Evolutionary conservation across 331 rosid species (phyloP).

Genomic region (Prunus yedoensis): DNA sequence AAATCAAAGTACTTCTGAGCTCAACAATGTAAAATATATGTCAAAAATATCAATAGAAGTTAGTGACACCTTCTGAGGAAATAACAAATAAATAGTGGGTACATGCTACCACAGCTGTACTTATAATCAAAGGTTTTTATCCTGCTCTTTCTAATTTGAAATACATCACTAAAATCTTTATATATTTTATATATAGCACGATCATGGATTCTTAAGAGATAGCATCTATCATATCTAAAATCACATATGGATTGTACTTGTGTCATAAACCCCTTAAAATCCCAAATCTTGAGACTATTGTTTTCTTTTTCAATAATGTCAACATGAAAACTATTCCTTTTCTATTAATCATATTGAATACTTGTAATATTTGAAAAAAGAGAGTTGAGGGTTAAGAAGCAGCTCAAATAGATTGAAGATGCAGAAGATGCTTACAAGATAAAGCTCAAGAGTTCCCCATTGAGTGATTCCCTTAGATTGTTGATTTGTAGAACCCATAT

Average conservation of each 20-base stretch:
- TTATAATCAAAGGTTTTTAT: not conserved
- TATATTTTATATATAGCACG: not conserved
- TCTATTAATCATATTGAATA: not conserved
- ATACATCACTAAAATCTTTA: not conserved
- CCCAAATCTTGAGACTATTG: not conserved
- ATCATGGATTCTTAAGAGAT: not conserved
- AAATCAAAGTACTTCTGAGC: not conserved
- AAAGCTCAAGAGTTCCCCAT: slow-evolving; percentile 85
- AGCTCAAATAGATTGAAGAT: slow-evolving; percentile 7
- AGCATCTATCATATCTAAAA: not conserved
- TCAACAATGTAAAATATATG: not conserved
- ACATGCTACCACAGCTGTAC: not conserved
- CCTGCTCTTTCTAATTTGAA: not conserved
- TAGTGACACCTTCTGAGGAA: not conserved
- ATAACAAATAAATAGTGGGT: not conserved
- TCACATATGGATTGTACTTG: not conserved
- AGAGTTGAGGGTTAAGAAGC: not conserved
- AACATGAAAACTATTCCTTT: not conserved
- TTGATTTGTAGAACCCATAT: slow-evolving; percentile 45
- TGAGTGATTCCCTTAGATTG: slow-evolving; percentile 46
- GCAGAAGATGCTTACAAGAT: slow-evolving; percentile 64
- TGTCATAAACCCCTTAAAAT: too few species aligned
- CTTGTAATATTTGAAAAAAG: not conserved
- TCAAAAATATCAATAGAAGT: not conserved
- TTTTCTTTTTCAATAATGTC: not conserved